phyloP scores from a whole-genome alignment of 2,329 filamentous ascomycete genomes.

The Niveomyces coronatus region DNA sequence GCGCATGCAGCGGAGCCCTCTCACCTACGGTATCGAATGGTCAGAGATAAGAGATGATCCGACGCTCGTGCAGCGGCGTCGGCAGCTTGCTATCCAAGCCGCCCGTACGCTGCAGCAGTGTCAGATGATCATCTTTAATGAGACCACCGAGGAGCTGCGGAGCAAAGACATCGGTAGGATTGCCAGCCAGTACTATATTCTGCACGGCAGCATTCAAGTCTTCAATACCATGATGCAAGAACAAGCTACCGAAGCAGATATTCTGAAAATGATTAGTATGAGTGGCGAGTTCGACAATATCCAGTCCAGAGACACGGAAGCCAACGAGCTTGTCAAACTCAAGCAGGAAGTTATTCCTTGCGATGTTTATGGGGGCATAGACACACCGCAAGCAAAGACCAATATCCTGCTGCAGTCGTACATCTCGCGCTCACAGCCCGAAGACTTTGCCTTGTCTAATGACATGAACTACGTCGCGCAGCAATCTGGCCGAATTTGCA shows the following conservation, averaged over 20 bases:
- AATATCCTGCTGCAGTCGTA: constrained; percentile 93
- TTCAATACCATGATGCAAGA: constrained; percentile 94
- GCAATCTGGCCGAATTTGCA: constrained; percentile 87
- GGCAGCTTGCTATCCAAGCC: constrained; percentile 79
- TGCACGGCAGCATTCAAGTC: constrained; percentile 86
- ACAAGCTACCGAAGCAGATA: constrained; percentile 77
- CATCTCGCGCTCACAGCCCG: constrained; percentile 76
- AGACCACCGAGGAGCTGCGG: constrained; percentile 81
- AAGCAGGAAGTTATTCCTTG: constrained; percentile 64
- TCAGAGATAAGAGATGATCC: constrained; percentile 82
- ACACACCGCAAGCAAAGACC: constrained; percentile 76
- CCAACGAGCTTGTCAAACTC: constrained; percentile 71
- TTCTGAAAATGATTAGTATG: constrained; percentile 93
- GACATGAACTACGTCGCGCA: constrained; percentile 93
- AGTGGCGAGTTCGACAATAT: constrained; percentile 98
- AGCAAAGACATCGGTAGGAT: constrained; percentile 95
- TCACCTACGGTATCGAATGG: constrained; percentile 93
- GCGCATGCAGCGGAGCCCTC: constrained; percentile 84
- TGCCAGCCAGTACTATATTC: constrained; percentile 92
- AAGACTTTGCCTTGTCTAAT: constrained; percentile 88
- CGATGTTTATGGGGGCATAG: constrained; percentile 62
- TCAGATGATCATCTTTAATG: constrained; percentile 99
- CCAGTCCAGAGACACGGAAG: constrained; percentile 81
- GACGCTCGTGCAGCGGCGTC: constrained; percentile 71
- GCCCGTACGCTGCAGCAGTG: constrained; percentile 79